Evolutionary conservation across 2,329 filamentous ascomycete genomes (phyloP), one percentile per base, ranked within the genome.

Genomic region (Penicillium sp.): DNA sequence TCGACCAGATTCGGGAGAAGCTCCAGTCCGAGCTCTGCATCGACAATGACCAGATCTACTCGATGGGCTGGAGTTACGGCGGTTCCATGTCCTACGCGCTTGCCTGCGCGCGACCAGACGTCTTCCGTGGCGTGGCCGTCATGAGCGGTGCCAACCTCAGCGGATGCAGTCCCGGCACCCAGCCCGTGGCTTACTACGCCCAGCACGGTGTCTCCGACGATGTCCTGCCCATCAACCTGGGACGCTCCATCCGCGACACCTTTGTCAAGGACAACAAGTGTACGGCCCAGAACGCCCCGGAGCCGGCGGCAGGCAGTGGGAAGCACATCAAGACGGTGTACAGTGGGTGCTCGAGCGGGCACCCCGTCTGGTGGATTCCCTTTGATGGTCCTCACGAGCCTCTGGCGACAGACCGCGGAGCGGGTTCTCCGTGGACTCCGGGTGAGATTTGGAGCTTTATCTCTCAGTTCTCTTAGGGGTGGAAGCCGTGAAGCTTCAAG

Each of bases 31-130:
- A 68, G 26, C 67, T 76, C 36, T 76, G 74, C 50, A 58, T 76
- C 27, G 66, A 76, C 49, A 60, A 69, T 48, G 61, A 58, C 38
- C 64, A 67, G 45, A 63, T 70, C 47, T 76, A 74, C 58, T 64
- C 70, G 26, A 71, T 70, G 1, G 72, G 72, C n/a, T 75, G 72
- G 59, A 71, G 68, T 50, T 74, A 72, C 54, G 72, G 73, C 34
- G 72, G 64, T 36, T 66, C 68, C 39, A 75, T 76, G 69, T 66
- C 63, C 3, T 72, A 65, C 56, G 61, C 67, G 1, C 56, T 74
- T 11, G 72, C 73, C 3, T 76, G 73, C 53, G 65, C 71, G 3
- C 66, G 67, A 12, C 64, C 71, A 4, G 55, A 59, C 13, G 60
- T 61, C 42, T 67, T 73, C 58, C 66, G 68, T 32, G 73, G 69